A percentile compares a stretch with the other conserved stretches of the same genome.
Evolutionary conservation across 208 protist genomes (phyloP).

Genomic region (Willaertia magna): DNA sequence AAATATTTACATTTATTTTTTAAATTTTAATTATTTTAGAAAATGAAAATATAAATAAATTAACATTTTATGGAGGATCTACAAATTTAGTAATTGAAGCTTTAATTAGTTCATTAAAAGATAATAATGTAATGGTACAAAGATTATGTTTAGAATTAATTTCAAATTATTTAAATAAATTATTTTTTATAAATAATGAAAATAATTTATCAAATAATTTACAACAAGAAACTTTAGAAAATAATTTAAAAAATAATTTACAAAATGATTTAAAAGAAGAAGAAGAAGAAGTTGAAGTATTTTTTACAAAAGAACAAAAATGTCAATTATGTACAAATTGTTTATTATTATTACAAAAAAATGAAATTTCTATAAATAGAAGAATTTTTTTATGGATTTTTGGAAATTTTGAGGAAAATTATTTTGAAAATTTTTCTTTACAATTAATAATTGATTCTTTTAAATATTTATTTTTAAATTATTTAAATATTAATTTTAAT

Average conservation of each 20-base stretch:
- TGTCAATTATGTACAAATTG: background rate
- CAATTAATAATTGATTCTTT: background rate
- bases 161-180: background rate
- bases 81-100: background rate
- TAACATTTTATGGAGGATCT: background rate
- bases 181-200: too few species aligned
- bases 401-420: background rate
- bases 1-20: too few species aligned
- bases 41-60: background rate
- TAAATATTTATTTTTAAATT: background rate
- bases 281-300: background rate
- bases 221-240: too few species aligned
- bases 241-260: too few species aligned
- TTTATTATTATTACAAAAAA: background rate
- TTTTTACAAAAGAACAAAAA: background rate
- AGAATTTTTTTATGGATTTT: conserved; percentile 4
- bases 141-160: background rate
- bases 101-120: background rate
- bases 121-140: background rate
- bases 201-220: too few species aligned
- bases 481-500: background rate
- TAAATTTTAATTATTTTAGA: background rate
- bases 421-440: background rate
- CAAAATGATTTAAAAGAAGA: background rate
- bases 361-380: background rate